phyloP scores from a whole-genome alignment of 352 stramenopile species.

The Aphanomyces cochlioides region DNA sequence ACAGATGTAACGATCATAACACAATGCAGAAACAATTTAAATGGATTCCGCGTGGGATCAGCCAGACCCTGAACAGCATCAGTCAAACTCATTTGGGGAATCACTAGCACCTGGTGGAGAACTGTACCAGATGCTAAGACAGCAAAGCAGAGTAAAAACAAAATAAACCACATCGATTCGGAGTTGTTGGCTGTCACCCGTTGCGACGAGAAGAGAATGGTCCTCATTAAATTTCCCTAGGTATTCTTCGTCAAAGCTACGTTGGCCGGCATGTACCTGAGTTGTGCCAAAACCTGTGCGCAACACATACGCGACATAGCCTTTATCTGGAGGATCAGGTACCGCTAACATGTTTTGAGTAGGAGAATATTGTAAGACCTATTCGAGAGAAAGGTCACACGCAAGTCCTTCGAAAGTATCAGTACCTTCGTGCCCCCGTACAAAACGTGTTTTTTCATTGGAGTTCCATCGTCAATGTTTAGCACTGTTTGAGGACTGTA shows the following conservation, averaged over 20 bases:
- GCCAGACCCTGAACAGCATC: slow-evolving; percentile 32
- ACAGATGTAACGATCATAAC: slow-evolving; percentile 96
- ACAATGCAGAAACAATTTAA: slow-evolving; percentile 91
- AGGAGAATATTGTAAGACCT: neutral
- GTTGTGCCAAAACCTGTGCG: slow-evolving; percentile 91
- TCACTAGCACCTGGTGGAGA: slow-evolving; percentile 39
- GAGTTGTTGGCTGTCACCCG: slow-evolving; percentile 83
- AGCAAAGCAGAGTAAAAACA: slow-evolving; percentile 89
- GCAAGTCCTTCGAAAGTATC: neutral
- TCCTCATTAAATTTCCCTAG: slow-evolving; percentile 88
- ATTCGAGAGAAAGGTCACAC: slow-evolving; percentile 16
- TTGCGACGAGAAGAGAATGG: slow-evolving; percentile 92
- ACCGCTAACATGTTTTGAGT: slow-evolving; percentile 11
- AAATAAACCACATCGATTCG: slow-evolving; percentile 93
- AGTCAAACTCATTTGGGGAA: neutral
- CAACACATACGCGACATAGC: slow-evolving; percentile 86
- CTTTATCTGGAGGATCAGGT: slow-evolving; percentile 64
- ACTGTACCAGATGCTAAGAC: slow-evolving; percentile 81
- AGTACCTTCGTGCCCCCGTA: slow-evolving; percentile 68
- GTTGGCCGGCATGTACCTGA: slow-evolving; percentile 42
- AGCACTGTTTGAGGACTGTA: slow-evolving; percentile 30
- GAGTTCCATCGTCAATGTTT: slow-evolving; percentile 15
- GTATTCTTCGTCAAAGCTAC: neutral
- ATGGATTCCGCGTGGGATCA: slow-evolving; percentile 63
- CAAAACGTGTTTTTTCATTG: slow-evolving; percentile 58